Conservation (phyloP, 176 grass and related monocot species). For the Musa troglodytarum region DNA sequence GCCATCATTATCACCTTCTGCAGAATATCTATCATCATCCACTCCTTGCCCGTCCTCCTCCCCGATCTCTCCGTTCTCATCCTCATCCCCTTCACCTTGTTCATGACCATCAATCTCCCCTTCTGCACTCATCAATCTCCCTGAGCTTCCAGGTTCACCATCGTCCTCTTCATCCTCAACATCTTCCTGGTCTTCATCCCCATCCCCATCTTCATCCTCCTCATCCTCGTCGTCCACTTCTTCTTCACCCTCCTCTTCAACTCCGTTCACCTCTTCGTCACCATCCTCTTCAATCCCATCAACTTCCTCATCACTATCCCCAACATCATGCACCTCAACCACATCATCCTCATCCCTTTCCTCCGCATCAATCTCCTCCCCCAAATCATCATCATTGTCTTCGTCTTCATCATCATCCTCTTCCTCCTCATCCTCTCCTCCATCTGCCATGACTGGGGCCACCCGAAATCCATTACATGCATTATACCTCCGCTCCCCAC, state of each 20-base stretch:
- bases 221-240: constrained; percentile 62
- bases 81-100: constrained; percentile 74
- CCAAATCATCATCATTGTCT: constrained; percentile 46
- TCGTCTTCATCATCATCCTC: constrained; percentile 43
- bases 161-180: constrained; percentile 52
- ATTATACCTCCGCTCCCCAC: not conserved
- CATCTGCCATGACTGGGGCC: constrained; percentile 22
- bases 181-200: constrained; percentile 44
- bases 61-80: constrained; percentile 78
- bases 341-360: constrained; percentile 76
- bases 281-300: constrained; percentile 51
- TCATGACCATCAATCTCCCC: constrained; percentile 95
- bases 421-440: constrained; percentile 53
- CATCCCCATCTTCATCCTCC: constrained; percentile 40
- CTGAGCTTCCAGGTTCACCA: constrained; percentile 39
- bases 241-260: constrained; percentile 19
- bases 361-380: constrained; percentile 45
- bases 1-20: constrained; percentile 44
- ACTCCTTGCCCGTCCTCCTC: constrained; percentile 61
- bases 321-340: constrained; percentile 45
- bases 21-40: constrained; percentile 45
- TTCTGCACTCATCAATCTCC: constrained; percentile 28
- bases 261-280: constrained; percentile 41
- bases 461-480: constrained; percentile 65
- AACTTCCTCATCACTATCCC: constrained; percentile 42